Conservation (phyloP, 2,329 filamentous ascomycete species). For the Exophiala lecanii-corni region DNA sequence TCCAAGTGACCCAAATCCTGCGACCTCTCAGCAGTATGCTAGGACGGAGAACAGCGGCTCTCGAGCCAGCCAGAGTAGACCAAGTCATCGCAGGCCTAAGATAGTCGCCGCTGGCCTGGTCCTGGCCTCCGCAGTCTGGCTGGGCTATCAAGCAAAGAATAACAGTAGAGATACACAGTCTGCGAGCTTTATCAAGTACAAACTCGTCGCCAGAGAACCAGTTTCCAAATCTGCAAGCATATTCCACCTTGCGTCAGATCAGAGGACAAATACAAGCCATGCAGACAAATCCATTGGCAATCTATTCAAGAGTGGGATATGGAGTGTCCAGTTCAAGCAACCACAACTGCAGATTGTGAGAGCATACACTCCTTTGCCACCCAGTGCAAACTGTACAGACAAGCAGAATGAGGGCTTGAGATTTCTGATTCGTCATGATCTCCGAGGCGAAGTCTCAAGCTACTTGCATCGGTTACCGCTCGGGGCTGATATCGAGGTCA, state of each 20-base stretch:
- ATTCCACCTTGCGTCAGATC: slow-evolving; percentile 37
- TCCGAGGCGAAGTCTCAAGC: slow-evolving; percentile 76
- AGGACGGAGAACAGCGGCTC: too few relatives aligned
- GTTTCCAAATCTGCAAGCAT: slow-evolving; percentile 45
- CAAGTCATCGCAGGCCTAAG: too few relatives aligned
- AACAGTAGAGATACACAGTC: background rate
- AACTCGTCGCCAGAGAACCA: slow-evolving; percentile 39
- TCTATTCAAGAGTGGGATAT: slow-evolving; percentile 63
- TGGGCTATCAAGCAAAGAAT: background rate
- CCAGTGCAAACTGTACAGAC: slow-evolving; percentile 30
- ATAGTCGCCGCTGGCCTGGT: background rate
- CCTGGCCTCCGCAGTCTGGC: background rate
- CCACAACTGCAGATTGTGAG: slow-evolving; percentile 88
- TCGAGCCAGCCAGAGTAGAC: too few relatives aligned
- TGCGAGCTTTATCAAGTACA: slow-evolving; percentile 36
- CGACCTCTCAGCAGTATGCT: too few relatives aligned
- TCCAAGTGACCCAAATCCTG: too few relatives aligned
- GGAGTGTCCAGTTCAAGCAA: slow-evolving; percentile 91
- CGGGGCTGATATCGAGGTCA: slow-evolving; percentile 64
- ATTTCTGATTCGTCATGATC: slow-evolving; percentile 73
- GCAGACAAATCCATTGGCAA: slow-evolving; percentile 33
- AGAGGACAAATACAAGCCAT: slow-evolving; percentile 28
- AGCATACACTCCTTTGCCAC: slow-evolving; percentile 83
- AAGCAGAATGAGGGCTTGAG: slow-evolving; percentile 49
- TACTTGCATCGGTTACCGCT: slow-evolving; percentile 66